Base-by-base conservation (phyloP, 495 filamentous ascomycete species). In the Xanthoparmelia taractica region DNA sequence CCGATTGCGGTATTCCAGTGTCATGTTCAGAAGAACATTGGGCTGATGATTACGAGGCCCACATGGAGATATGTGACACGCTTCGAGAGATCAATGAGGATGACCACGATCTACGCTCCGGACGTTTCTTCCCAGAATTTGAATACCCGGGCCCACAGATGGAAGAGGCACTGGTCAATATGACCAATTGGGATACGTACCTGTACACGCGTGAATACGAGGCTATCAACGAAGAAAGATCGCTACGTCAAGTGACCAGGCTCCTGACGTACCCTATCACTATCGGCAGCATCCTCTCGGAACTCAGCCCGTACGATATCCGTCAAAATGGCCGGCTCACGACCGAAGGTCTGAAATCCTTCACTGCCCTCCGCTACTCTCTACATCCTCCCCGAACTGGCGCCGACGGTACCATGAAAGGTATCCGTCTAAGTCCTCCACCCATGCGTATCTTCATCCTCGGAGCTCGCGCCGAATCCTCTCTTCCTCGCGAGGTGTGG, bases 151-250 rank as follows among this genome's bases (percentile, higher is more conserved):
- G 84, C 7, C 81, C 84, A 36, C 93, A 96, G 75, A 86, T 95
- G 73, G 92, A 97, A 62, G 92, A 96, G 71, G 88, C 88, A 58
- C 77, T 93, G 66, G 82, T 96, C 59, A 99, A 99, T 77, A 92
- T 97, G 88, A 96, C 89, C 38, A 97, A 94, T 73, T 99, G 94
- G 94, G 94, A 99, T 71, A 97, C 94, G 0, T 90, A 91, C 64
- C 75, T 97, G 56, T 99, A 96, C 71, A 90, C 91, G 3, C 81
- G 95, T 52, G 85, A 92, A 63, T 97, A 91, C 70, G 80, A 84
- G 43, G 94, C 94, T 11, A 88, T 99, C 69, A 89, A 99, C 67
- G 83, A 89, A 50, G 91, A 93, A 64, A 80, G 92, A 40, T 86
- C 83, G 66, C 84, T 97, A 82, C 80, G 94, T 61, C 94, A 99